phyloP scores from a whole-genome alignment of 345 rosid species.

The Hypericum perforatum region DNA sequence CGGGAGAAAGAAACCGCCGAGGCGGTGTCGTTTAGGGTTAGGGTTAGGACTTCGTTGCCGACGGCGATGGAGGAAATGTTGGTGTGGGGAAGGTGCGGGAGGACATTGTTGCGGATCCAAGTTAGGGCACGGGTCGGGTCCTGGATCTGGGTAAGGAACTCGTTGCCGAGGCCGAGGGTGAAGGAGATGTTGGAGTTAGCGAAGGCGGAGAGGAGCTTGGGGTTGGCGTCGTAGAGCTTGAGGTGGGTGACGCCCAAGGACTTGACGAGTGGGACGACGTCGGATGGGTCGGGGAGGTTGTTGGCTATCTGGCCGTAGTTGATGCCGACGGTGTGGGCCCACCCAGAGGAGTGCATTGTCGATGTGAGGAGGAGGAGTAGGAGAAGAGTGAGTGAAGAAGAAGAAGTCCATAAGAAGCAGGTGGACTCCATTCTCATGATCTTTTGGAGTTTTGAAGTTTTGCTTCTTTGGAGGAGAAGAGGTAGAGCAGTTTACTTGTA shows the following conservation, averaged over 20 bases:
- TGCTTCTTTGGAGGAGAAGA: too few species aligned
- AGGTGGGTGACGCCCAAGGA: slow-evolving; percentile 78
- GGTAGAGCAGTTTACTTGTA: too few species aligned
- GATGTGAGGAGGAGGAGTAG: background rate
- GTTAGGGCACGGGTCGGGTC: slow-evolving; percentile 49
- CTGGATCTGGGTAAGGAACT: slow-evolving; percentile 43
- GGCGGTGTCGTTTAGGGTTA: slow-evolving; percentile 55
- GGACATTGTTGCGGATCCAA: slow-evolving; percentile 71
- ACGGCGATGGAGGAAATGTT: slow-evolving; percentile 71
- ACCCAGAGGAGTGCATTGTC: slow-evolving; percentile 18
- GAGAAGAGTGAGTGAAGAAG: too few species aligned
- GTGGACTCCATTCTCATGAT: too few species aligned
- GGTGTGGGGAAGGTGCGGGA: slow-evolving; percentile 59
- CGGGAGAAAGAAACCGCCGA: slow-evolving; percentile 24
- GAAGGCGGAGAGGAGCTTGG: slow-evolving; percentile 63
- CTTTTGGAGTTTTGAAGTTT: too few species aligned
- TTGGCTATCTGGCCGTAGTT: slow-evolving; percentile 92
- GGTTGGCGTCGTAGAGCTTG: slow-evolving; percentile 87
- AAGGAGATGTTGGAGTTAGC: slow-evolving; percentile 64
- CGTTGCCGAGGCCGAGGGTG: slow-evolving; percentile 72
- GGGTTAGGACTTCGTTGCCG: slow-evolving; percentile 81
- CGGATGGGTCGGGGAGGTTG: slow-evolving; percentile 63
- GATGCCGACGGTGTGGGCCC: slow-evolving; percentile 54
- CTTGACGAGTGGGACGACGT: slow-evolving; percentile 65
- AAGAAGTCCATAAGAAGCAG: too few species aligned